Evolutionary conservation across 345 rosid species (phyloP).

Genomic region (Hibiscus tridactylites): DNA sequence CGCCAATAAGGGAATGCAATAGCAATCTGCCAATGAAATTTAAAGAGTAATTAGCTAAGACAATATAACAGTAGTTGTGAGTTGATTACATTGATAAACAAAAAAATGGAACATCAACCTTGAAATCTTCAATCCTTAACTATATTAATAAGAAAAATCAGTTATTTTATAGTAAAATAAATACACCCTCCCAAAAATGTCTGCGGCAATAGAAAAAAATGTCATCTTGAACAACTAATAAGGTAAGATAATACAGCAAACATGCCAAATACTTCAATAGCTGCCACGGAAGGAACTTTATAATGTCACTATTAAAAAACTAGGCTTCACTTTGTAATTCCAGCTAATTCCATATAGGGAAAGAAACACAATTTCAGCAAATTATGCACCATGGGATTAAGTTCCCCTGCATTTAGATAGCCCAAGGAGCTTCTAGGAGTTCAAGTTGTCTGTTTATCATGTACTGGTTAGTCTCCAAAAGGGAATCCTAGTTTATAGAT

Average conservation of each 20-base stretch:
- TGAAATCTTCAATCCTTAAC: background rate
- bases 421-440: background rate
- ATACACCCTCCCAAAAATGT: no score
- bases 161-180: background rate
- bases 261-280: no score
- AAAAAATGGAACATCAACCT: background rate
- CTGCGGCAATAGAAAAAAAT: no score
- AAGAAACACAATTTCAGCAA: background rate
- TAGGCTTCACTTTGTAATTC: no score
- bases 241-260: no score
- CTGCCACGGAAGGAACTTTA: no score
- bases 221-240: no score
- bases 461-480: background rate
- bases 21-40: conserved; percentile 44
- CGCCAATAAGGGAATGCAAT: conserved; percentile 86
- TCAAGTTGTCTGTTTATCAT: background rate
- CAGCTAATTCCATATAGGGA: no score
- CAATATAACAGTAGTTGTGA: no score
- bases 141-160: background rate
- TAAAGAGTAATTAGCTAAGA: conserved; percentile 9
- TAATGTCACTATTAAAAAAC: no score
- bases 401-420: background rate
- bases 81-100: background rate
- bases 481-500: background rate
- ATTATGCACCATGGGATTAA: background rate